Base-by-base conservation (phyloP, 805 yeast species). In the Citeromyces nyonsensis region DNA sequence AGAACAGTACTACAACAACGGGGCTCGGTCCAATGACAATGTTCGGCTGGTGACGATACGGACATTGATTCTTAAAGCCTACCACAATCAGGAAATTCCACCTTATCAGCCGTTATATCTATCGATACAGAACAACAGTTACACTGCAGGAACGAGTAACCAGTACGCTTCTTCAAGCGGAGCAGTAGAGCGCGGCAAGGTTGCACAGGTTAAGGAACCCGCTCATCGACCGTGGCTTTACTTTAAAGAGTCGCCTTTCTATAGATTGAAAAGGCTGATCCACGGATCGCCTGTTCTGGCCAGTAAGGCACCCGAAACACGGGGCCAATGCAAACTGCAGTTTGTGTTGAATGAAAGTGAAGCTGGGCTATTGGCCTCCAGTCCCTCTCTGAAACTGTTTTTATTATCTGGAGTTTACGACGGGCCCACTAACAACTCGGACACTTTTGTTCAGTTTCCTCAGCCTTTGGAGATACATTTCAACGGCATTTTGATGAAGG, bases 381-480 rank as follows among this genome's bases (percentile, higher is more conserved):
- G 49, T 29, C 34, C 39, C 2, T 40, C 48, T 10, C 51, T 48
- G 36, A 62, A 57, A 33, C 38, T 82, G 4, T 70, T 55, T 40
- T 44, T 82, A 2, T 50, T 80, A 30, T 63, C 78, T 42, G 83
- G 79, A 4, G 57, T 52, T n/a, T 44, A 50, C 12, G 51, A 52
- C 28, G 38, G 2, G 12, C 40, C 2, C 25, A 41, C 11, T 47
- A 30, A 6, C 39, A 49, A 34, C 41, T 46, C 35, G 38, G 31
- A 32, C 14, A 63, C 56, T 0, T 42, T 49, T 7, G 42, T 83
- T 7, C 70, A 68, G 41, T 86, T 72, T 42, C 96, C 97, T 0
- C 59, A 56, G 18, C 83, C 82, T 4, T 56, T 75, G 30, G 93
- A 80, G 44, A 56, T 86, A 3, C 61, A 60, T 27, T 61, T 80